Conservation (phyloP, 352 stramenopile species). For the Hyaloperonospora arabidopsidis region DNA sequence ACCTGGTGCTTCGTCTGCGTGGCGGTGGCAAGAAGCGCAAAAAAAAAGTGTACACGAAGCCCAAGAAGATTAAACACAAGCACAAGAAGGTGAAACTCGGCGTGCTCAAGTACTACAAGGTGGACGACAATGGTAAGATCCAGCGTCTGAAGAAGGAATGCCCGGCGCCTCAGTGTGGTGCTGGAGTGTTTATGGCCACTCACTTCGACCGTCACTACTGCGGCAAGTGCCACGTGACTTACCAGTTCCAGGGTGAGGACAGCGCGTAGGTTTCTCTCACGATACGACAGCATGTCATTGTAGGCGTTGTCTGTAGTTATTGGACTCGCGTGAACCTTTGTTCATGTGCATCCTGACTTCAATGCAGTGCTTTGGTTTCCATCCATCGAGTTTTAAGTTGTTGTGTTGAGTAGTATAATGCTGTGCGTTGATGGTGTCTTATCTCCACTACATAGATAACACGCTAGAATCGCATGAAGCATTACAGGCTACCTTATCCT, state of each 20-base stretch:
- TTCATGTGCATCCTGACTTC: slow-evolving; percentile 14
- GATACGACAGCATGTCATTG: slow-evolving; percentile 14
- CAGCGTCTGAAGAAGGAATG: slow-evolving; percentile 97
- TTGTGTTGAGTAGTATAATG: not conserved
- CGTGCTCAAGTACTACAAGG: slow-evolving; percentile 96
- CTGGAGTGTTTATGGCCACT: slow-evolving; percentile 98
- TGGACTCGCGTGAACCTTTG: not conserved
- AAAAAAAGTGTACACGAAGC: slow-evolving; percentile 99
- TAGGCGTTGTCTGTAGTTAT: slow-evolving; percentile 18
- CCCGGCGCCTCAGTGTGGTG: slow-evolving; percentile 90
- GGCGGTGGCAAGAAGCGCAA: slow-evolving; percentile 98
- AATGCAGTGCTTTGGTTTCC: slow-evolving; percentile 39
- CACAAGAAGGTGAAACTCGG: slow-evolving; percentile 96
- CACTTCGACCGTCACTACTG: slow-evolving; percentile 99
- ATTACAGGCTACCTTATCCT: too few relatives aligned
- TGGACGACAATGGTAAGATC: slow-evolving; percentile 95
- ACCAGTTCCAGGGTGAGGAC: slow-evolving; percentile 85
- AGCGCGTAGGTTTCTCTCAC: slow-evolving; percentile 36
- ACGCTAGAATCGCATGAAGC: too few relatives aligned
- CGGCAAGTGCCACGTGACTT: slow-evolving; percentile 97
- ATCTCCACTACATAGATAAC: not conserved
- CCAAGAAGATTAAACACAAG: slow-evolving; percentile 98
- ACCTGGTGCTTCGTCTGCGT: slow-evolving; percentile 95
- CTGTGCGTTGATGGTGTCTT: not conserved
- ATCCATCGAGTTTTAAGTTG: slow-evolving; percentile 10